Evolutionary conservation across 768 basidiomycete genomes (phyloP).

Genomic region (Phylloporus scabripes): DNA sequence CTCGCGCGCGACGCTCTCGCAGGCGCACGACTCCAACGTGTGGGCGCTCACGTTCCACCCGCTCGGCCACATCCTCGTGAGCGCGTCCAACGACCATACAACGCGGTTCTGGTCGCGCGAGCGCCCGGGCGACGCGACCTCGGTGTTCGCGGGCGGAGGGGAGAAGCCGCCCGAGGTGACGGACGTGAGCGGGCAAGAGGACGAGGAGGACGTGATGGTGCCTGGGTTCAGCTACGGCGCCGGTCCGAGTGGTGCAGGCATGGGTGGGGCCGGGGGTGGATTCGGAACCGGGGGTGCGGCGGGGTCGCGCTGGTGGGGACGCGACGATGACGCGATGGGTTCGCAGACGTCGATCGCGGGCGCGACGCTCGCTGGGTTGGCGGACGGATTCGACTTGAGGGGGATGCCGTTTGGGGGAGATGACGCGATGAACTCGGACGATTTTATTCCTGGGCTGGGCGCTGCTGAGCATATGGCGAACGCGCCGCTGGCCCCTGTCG

Average conservation of each 20-base stretch:
- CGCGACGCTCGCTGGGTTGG: slow-evolving; percentile 14
- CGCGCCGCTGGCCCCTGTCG: slow-evolving; percentile 18
- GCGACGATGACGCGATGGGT: slow-evolving; percentile 37
- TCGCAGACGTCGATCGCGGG: slow-evolving; percentile 3
- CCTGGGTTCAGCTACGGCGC: slow-evolving; percentile 60
- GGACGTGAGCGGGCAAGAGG: slow-evolving; percentile 58
- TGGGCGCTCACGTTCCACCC: slow-evolving; percentile 96
- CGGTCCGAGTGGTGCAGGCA: neutral
- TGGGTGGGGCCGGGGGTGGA: slow-evolving; percentile 9
- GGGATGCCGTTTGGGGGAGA: slow-evolving; percentile 22
- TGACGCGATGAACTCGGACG: slow-evolving; percentile 39
- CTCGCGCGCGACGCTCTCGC: slow-evolving; percentile 82
- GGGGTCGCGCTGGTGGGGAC: slow-evolving; percentile 38
- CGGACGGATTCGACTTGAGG: slow-evolving; percentile 22
- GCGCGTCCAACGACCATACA: slow-evolving; percentile 96
- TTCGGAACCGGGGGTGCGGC: slow-evolving; percentile 21
- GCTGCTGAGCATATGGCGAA: slow-evolving; percentile 27
- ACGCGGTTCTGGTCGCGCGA: slow-evolving; percentile 98
- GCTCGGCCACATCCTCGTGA: slow-evolving; percentile 89
- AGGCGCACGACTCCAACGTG: slow-evolving; percentile 97
- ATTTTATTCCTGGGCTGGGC: slow-evolving; percentile 63
- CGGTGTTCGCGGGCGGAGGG: slow-evolving; percentile 73
- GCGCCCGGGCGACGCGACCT: slow-evolving; percentile 75
- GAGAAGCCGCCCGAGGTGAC: slow-evolving; percentile 75
- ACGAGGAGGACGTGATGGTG: slow-evolving; percentile 66